phyloP scores from a whole-genome alignment of 2,329 filamentous ascomycete genomes.

The Penicillium sp. region DNA sequence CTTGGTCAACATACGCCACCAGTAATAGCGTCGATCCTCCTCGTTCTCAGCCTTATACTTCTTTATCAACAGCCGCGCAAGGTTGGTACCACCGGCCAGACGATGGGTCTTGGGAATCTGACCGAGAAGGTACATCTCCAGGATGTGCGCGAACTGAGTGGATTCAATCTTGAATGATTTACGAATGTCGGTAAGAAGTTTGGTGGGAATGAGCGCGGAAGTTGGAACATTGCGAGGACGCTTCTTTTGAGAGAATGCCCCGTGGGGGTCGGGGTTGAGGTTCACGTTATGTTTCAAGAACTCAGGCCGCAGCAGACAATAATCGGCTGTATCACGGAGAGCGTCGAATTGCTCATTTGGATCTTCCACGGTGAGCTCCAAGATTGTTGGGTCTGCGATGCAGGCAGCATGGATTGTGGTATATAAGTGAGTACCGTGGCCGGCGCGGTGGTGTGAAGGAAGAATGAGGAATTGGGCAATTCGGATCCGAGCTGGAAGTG shows the following conservation, averaged over 20 bases:
- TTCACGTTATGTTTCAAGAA: conserved; percentile 51
- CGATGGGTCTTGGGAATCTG: conserved; percentile 55
- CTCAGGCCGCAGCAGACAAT: conserved; percentile 56
- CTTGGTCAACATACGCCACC: conserved; percentile 66
- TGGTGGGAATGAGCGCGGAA: conserved; percentile 55
- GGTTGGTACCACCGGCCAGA: conserved; percentile 50
- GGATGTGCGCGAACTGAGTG: conserved; percentile 63
- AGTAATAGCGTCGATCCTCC: conserved; percentile 63
- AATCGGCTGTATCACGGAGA: conserved; percentile 64
- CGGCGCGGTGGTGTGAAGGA: conserved; percentile 79
- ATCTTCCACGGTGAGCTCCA: conserved; percentile 90
- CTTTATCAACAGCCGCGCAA: conserved; percentile 53
- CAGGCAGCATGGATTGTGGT: conserved; percentile 73
- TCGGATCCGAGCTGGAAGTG: conserved; percentile 74
- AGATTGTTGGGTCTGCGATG: conserved; percentile 66
- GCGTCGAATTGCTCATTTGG: conserved; percentile 73
- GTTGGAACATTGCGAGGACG: conserved; percentile 49
- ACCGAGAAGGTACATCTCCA: conserved; percentile 64
- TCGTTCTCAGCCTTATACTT: conserved; percentile 51
- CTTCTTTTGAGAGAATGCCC: conserved; percentile 35
- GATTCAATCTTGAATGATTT: conserved; percentile 59
- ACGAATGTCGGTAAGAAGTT: conserved; percentile 53
- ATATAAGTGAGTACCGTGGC: conserved; percentile 80
- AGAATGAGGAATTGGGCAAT: conserved; percentile 94
- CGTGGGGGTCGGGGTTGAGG: conserved; percentile 49